Conservation (phyloP, 768 basidiomycete species). For the Trametes cingulata region DNA sequence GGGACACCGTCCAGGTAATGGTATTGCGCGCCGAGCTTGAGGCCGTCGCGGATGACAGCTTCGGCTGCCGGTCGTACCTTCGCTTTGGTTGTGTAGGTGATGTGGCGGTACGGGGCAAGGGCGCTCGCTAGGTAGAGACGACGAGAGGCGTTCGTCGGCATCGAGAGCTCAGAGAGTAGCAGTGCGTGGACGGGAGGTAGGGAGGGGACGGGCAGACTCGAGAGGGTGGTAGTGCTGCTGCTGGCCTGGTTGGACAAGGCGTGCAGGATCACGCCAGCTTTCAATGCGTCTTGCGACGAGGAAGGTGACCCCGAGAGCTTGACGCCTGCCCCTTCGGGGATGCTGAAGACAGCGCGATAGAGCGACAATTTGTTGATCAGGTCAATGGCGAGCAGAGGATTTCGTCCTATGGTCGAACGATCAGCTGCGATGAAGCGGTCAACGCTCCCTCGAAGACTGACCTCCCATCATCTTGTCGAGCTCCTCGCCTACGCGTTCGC, state of each 20-base stretch:
- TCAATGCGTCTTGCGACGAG: slow-evolving; percentile 46
- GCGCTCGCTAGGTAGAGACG: slow-evolving; percentile 80
- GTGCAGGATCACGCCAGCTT: slow-evolving; percentile 60
- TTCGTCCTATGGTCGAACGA: slow-evolving; percentile 50
- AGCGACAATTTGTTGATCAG: slow-evolving; percentile 76
- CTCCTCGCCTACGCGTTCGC: slow-evolving; percentile 92
- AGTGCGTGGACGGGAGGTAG: slow-evolving; percentile 52
- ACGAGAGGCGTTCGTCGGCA: slow-evolving; percentile 44
- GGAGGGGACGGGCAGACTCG: slow-evolving; percentile 19
- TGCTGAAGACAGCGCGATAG: slow-evolving; percentile 64
- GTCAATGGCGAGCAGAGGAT: slow-evolving; percentile 72
- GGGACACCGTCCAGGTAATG: slow-evolving; percentile 80
- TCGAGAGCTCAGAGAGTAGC: slow-evolving; percentile 36
- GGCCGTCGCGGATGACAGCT: slow-evolving; percentile 74
- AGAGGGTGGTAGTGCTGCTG: slow-evolving; percentile 9
- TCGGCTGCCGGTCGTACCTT: slow-evolving; percentile 60
- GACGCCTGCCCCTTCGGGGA: slow-evolving; percentile 46
- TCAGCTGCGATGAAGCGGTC: not conserved
- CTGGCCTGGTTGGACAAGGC: slow-evolving; percentile 40
- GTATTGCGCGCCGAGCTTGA: slow-evolving; percentile 80
- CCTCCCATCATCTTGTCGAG: slow-evolving; percentile 93
- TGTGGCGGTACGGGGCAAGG: slow-evolving; percentile 66
- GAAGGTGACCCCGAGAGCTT: slow-evolving; percentile 47
- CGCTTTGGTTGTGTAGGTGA: slow-evolving; percentile 63
- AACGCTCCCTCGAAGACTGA: slow-evolving; percentile 24